Conservation (phyloP, 176 grass and related monocot genomes). For the Avena atlantica region DNA sequence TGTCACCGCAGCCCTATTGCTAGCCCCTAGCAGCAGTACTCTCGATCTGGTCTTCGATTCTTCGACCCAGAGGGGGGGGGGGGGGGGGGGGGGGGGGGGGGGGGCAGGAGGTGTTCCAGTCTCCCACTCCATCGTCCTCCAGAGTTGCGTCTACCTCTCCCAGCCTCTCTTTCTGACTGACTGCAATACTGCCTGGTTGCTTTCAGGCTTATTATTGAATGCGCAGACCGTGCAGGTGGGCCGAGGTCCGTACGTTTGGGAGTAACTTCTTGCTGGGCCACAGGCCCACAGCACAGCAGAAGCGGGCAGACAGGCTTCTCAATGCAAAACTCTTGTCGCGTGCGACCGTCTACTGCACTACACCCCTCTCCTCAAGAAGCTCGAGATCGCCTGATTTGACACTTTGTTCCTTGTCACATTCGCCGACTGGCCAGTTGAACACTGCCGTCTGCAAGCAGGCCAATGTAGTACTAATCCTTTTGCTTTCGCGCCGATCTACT, state of each 20-base stretch:
- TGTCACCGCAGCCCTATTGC: not conserved
- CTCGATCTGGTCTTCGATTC: slow-evolving; percentile 1
- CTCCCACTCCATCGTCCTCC: slow-evolving; percentile 32
- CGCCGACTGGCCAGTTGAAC: not conserved
- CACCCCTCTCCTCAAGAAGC: too few species aligned
- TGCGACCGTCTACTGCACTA: not conserved
- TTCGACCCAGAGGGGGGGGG: not conserved
- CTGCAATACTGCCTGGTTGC: slow-evolving; percentile 3
- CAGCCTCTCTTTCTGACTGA: not conserved
- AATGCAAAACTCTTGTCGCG: slow-evolving; percentile 33
- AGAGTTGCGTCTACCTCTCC: not conserved
- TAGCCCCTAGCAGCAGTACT: not conserved
- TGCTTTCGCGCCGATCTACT: not conserved
- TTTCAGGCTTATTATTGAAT: slow-evolving; percentile 16
- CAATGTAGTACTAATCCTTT: too few species aligned
- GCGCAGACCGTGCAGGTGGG: not conserved
- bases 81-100: too few species aligned
- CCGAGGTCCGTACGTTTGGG: not conserved
- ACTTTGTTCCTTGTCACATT: not conserved
- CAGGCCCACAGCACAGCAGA: slow-evolving; percentile 8
- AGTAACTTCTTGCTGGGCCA: slow-evolving; percentile 22
- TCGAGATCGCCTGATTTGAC: slow-evolving; percentile 28
- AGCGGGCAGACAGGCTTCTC: not conserved
- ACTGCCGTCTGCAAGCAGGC: too few species aligned
- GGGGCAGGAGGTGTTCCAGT: slow-evolving; percentile 31